Evolutionary conservation across 106 monocot species (phyloP), one percentile per base, ranked within the genome.

Genomic region (Narthecium ossifragum): DNA sequence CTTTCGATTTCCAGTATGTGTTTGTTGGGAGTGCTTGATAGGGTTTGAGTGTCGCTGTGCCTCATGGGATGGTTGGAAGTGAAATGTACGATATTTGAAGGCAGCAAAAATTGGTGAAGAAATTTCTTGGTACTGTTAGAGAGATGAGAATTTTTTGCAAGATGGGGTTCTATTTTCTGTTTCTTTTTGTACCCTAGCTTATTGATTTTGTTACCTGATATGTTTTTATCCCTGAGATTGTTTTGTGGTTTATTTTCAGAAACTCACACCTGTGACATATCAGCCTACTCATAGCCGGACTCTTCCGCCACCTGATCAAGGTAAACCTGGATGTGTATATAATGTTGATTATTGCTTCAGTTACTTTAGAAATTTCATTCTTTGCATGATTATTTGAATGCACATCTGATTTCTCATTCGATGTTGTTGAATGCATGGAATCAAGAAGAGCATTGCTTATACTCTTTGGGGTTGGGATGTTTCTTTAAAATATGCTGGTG

Each of bases 231-330:
- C 49, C 34, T 60, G 40, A 60, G 20, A 28, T 27, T 53, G 17
- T 51, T 46, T 22, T 30, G 10, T 62, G 21, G 1, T 52, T 62
- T 65, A 26, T 67, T 51, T 67, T 62, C 69, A 89, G 89, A 89
- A 89, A 55, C 74, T 81, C 43, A 78, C 65, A 28, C 64, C 81
- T 49, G 59, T 32, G 11, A 81, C 85, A 25, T 89, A 89, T 71
- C 77, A 75, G 72, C 80, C 89, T 34, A 89, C 80, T 57, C 89
- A 89, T 66, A 75, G 48, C 53, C 74, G 72, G 64, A 75, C 80
- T 46, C 57, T 75, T 62, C 89, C 89, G 34, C 89, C 89, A 34
- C 67, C 80, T 5, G 60, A 84, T 72, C 89, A 89, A 81, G 84
- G 89, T 89, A 76, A 28, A 22, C 3, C 6, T 13, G 15, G 10